Conservation (phyloP, 345 rosid genomes). For the thale cress (Arabidopsis thaliana) region DNA sequence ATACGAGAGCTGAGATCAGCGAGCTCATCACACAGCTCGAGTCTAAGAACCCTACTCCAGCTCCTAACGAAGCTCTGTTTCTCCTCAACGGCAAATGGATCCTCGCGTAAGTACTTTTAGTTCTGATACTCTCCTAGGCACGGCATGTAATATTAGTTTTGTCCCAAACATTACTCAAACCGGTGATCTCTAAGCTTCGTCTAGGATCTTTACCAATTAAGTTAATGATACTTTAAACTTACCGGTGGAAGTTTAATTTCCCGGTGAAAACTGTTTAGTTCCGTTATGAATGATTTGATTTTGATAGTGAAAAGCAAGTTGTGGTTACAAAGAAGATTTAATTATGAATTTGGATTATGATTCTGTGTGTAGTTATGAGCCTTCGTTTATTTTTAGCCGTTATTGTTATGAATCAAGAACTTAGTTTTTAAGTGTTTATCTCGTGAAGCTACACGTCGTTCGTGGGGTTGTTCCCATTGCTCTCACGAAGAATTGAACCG, state of each 20-base stretch:
- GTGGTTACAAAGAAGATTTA: neutral
- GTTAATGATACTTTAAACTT: no score
- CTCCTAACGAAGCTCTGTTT: conserved; percentile 78
- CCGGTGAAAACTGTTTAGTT: no score
- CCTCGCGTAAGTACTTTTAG: conserved; percentile 65
- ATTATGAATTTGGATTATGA: neutral
- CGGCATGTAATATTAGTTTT: no score
- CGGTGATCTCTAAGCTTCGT: no score
- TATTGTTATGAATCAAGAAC: conserved; percentile 16
- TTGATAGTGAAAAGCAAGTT: no score
- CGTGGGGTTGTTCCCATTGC: conserved; percentile 73
- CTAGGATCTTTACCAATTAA: no score
- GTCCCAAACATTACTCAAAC: no score
- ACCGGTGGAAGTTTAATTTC: no score
- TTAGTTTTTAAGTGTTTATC: conserved; percentile 7
- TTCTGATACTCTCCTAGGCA: no score
- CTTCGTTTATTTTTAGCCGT: neutral
- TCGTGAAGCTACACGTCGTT: conserved; percentile 81
- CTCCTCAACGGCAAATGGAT: conserved; percentile 94
- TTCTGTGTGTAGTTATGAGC: no score
- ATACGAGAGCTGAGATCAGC: conserved; percentile 86
- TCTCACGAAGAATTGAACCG: conserved; percentile 65
- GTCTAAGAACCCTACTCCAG: conserved; percentile 82
- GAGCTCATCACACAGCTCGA: conserved; percentile 92
- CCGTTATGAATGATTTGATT: no score